Conservation (phyloP, 768 basidiomycete genomes). For the Tricholoma sp. region DNA sequence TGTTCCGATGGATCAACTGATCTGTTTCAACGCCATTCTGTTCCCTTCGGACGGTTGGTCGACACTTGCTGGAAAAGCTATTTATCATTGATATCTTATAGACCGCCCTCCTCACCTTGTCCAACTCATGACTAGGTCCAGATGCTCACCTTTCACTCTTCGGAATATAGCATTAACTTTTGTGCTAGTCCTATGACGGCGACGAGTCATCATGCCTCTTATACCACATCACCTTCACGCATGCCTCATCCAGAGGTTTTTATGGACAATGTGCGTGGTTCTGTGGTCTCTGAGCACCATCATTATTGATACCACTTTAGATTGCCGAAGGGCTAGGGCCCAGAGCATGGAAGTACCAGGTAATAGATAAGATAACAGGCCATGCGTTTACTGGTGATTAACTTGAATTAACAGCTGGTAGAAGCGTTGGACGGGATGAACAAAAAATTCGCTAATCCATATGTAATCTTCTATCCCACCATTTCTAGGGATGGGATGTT, state of each 20-base stretch:
- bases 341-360: constrained; percentile 71
- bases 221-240: constrained; percentile 44
- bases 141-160: constrained; percentile 12
- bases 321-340: constrained; percentile 69
- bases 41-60: constrained; percentile 65
- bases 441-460: constrained; percentile 71
- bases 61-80: neutral
- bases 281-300: neutral
- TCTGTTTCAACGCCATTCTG: constrained; percentile 65
- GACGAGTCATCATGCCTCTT: constrained; percentile 39
- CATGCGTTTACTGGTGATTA: neutral
- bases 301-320: constrained; percentile 22
- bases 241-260: constrained; percentile 82
- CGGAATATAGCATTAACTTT: constrained; percentile 1
- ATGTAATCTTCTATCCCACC: constrained; percentile 76
- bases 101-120: constrained; percentile 72
- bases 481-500: constrained; percentile 77
- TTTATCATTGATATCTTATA: constrained; percentile 10
- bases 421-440: constrained; percentile 79
- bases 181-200: constrained; percentile 36
- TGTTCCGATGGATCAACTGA: constrained; percentile 55
- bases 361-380: constrained; percentile 18
- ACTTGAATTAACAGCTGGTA: constrained; percentile 43
- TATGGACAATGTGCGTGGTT: constrained; percentile 64
- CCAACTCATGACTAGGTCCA: constrained; percentile 66